Evolutionary conservation across 1,139 yeast species (phyloP).

Genomic region (Hyphopichia burtonii): DNA sequence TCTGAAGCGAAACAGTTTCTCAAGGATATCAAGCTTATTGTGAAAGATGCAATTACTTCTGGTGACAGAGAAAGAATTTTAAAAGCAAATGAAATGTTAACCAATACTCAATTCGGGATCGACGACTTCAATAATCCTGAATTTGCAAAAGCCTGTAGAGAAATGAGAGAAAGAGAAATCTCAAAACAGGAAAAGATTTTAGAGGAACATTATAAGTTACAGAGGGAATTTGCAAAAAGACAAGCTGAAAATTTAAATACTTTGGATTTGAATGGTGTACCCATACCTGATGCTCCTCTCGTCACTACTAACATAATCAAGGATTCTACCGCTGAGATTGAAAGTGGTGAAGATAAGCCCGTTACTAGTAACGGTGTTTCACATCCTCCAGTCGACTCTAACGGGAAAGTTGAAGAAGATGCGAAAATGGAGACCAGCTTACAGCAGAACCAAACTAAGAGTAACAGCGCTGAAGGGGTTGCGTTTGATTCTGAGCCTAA

Average conservation of each 20-base stretch:
- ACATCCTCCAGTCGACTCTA: too few species aligned
- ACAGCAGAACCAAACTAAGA: too few species aligned
- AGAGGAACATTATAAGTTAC: constrained; percentile 33
- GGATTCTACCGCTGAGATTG: neutral
- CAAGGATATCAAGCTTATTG: constrained; percentile 80
- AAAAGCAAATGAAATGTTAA: constrained; percentile 93
- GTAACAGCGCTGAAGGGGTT: too few species aligned
- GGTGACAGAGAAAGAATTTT: constrained; percentile 84
- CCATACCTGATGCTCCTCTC: constrained; percentile 4
- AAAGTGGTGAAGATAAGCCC: too few species aligned
- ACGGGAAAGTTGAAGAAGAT: too few species aligned
- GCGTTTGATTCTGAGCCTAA: too few species aligned
- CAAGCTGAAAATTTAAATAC: constrained; percentile 13
- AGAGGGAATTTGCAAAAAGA: constrained; percentile 24
- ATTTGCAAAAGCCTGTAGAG: constrained; percentile 74
- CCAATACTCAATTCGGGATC: constrained; percentile 92
- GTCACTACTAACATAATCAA: neutral
- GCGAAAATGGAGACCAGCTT: too few species aligned
- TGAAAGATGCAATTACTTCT: constrained; percentile 67
- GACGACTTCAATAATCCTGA: constrained; percentile 83
- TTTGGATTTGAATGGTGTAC: neutral
- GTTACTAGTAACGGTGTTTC: too few species aligned
- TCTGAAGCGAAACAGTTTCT: constrained; percentile 90
- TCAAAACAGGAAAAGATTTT: constrained; percentile 49
- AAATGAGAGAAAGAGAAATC: constrained; percentile 67